phyloP scores from a whole-genome alignment of 2,329 filamentous ascomycete genomes.

The Colletotrichum nymphaeae region DNA sequence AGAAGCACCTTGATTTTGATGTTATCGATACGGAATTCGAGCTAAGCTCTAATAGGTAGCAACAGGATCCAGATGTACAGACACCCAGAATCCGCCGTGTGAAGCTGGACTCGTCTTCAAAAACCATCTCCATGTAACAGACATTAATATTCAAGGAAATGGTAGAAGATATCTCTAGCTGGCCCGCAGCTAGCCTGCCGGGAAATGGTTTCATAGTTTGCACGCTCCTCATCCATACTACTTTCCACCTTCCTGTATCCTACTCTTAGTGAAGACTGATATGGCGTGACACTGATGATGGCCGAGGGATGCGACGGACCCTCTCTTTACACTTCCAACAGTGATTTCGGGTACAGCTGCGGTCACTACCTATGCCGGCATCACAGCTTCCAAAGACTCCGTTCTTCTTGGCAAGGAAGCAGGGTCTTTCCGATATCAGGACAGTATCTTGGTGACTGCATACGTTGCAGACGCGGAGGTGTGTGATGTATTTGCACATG shows the following conservation, averaged over 20 bases:
- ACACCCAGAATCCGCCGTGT: neutral
- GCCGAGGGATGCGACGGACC: constrained; percentile 19
- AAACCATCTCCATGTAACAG: neutral
- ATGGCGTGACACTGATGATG: constrained; percentile 13
- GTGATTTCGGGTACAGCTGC: constrained; percentile 43
- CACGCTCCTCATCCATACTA: neutral
- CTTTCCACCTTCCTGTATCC: neutral
- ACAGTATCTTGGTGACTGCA: constrained; percentile 49
- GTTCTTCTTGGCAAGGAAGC: constrained; percentile 42
- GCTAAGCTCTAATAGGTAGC: constrained; percentile 16
- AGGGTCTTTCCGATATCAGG: constrained; percentile 50
- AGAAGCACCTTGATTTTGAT: neutral
- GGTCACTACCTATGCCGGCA: constrained; percentile 43
- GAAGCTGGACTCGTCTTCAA: neutral
- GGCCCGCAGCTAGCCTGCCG: neutral
- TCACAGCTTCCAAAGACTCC: constrained; percentile 51
- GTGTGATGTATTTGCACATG: constrained; percentile 52
- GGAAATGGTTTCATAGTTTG: neutral
- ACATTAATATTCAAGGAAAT: neutral
- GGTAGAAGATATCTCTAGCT: neutral
- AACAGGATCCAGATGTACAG: neutral
- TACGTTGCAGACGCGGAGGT: constrained; percentile 48
- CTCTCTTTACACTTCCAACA: constrained; percentile 51
- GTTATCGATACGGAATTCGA: neutral
- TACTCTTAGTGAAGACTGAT: constrained; percentile 12